Evolutionary conservation across 2,329 filamentous ascomycete genomes (phyloP).

Genomic region (Chaetomiaceae sp.): DNA sequence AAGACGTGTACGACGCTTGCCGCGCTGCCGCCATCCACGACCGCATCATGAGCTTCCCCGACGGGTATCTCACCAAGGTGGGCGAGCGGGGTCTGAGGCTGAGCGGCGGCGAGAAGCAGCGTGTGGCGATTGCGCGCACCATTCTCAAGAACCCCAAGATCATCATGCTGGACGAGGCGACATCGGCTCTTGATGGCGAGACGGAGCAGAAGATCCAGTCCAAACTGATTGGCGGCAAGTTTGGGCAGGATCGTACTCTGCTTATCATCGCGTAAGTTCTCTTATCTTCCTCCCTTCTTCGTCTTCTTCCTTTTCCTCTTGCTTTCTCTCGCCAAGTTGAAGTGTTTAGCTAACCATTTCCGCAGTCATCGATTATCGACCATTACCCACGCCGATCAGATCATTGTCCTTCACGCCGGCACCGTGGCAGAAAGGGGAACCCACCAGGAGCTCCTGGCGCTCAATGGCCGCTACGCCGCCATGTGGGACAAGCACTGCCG

Average conservation of each 20-base stretch:
- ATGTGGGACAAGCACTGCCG: conserved; percentile 91
- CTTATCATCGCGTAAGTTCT: conserved; percentile 81
- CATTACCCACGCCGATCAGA: conserved; percentile 81
- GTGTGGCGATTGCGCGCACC: conserved; percentile 58
- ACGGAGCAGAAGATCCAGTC: conserved; percentile 55
- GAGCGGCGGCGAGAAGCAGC: conserved; percentile 58
- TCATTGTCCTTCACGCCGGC: conserved; percentile 74
- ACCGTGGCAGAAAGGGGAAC: conserved; percentile 72
- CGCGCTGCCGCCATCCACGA: conserved; percentile 52
- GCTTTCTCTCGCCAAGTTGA: too few relatives aligned
- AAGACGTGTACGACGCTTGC: conserved; percentile 48
- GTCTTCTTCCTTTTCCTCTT: neutral
- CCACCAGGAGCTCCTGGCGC: conserved; percentile 68
- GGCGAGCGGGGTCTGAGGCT: conserved; percentile 50
- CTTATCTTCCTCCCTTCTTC: neutral
- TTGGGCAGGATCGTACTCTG: conserved; percentile 83
- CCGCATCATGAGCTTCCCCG: conserved; percentile 48
- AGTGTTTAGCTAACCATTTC: conserved; percentile 22
- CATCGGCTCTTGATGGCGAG: conserved; percentile 62
- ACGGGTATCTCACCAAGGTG: conserved; percentile 50
- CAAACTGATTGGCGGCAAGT: conserved; percentile 62
- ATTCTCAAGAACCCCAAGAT: conserved; percentile 66
- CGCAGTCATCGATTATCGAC: conserved; percentile 76
- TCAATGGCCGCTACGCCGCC: conserved; percentile 69
- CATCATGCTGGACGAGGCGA: conserved; percentile 67